Conservation (phyloP, 352 stramenopile genomes). For the Phytophthora idaei region DNA sequence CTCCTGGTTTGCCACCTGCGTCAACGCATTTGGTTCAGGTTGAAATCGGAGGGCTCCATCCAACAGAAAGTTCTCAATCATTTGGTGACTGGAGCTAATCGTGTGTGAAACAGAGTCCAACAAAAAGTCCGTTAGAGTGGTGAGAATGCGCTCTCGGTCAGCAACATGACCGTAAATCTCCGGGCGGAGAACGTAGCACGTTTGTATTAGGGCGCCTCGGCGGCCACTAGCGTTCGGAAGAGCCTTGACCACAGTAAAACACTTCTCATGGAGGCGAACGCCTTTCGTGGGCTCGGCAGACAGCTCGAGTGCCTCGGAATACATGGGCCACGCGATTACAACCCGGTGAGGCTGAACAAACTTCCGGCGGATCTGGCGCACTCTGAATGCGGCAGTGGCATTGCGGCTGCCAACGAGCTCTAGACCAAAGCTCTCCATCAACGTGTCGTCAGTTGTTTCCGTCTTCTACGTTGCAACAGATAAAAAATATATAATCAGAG, state of each 20-base stretch:
- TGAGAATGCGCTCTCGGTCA: conserved; percentile 68
- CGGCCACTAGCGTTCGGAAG: conserved; percentile 40
- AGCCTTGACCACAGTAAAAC: conserved; percentile 68
- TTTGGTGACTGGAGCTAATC: conserved; percentile 72
- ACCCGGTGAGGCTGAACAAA: conserved; percentile 59
- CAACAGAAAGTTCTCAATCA: conserved; percentile 76
- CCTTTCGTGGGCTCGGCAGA: conserved; percentile 58
- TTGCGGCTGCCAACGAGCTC: conserved; percentile 57
- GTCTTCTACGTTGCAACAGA: conserved; percentile 42
- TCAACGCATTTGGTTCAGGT: conserved; percentile 21
- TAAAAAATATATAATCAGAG: conserved; percentile 16
- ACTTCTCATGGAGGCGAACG: conserved; percentile 59
- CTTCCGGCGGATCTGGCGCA: conserved; percentile 59
- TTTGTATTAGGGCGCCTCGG: conserved; percentile 66
- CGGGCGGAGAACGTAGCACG: conserved; percentile 69
- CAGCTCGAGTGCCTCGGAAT: conserved; percentile 57
- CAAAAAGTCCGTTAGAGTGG: conserved; percentile 71
- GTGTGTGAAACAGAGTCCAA: conserved; percentile 61
- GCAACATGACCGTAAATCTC: conserved; percentile 67
- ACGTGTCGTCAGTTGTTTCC: conserved; percentile 49
- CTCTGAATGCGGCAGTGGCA: conserved; percentile 52
- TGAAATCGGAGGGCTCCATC: conserved; percentile 38
- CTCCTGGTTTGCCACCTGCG: conserved; percentile 19
- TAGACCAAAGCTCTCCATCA: conserved; percentile 62
- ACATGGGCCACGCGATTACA: conserved; percentile 63